Conservation (phyloP, 1,284 basidiomycete genomes). For the Bjerkandera adusta region DNA sequence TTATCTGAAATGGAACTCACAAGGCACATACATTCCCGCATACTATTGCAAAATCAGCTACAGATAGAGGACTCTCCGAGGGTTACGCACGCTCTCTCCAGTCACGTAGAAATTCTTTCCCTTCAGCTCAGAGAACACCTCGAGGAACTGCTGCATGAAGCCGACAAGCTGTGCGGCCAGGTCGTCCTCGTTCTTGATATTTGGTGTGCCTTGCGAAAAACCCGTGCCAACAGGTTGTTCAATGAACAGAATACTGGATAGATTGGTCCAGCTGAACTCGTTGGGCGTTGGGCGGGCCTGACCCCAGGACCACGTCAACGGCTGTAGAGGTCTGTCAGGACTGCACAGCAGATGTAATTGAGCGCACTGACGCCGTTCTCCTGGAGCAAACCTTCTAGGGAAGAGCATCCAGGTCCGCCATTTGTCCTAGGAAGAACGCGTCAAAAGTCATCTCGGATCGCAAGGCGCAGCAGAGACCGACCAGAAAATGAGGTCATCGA, state of each 20-base stretch:
- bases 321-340: slow-evolving; percentile 37
- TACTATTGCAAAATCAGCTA: slow-evolving; percentile 36
- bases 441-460: not conserved
- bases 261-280: slow-evolving; percentile 78
- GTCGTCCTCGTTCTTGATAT: slow-evolving; percentile 69
- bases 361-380: slow-evolving; percentile 84
- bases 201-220: slow-evolving; percentile 71
- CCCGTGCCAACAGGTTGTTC: slow-evolving; percentile 87
- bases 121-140: slow-evolving; percentile 69
- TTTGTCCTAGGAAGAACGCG: slow-evolving; percentile 39
- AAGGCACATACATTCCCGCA: slow-evolving; percentile 62
- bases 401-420: slow-evolving; percentile 63
- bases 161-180: slow-evolving; percentile 62
- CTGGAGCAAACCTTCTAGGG: slow-evolving; percentile 74
- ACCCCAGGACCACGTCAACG: slow-evolving; percentile 66
- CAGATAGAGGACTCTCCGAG: too few species aligned
- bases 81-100: slow-evolving; percentile 65
- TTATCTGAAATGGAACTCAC: slow-evolving; percentile 27
- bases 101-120: slow-evolving; percentile 65
- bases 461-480: slow-evolving; percentile 22
- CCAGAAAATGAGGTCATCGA: slow-evolving; percentile 77
- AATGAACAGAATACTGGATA: slow-evolving; percentile 77
- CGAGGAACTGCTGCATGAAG: slow-evolving; percentile 73
- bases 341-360: too few species aligned
- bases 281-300: slow-evolving; percentile 66